A percentile compares a stretch with the other conserved stretches of the same genome.
These are phyloP conservation scores for Lipomyces anomalus DNA, from an alignment of 805 yeast genomes.

Conservation along the genomic window DNA sequence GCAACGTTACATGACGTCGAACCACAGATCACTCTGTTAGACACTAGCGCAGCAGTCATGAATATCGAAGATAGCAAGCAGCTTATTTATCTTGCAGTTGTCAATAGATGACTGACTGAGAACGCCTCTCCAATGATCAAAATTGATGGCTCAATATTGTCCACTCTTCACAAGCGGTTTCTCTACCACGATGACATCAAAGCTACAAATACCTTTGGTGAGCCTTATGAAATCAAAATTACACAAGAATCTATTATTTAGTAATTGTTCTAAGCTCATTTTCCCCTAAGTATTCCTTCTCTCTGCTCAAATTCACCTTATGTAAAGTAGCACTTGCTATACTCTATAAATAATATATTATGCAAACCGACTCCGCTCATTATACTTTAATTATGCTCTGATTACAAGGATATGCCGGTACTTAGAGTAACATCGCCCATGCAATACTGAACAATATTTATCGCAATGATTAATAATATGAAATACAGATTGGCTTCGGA, in stretches of 20 bases:
- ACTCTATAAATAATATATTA: no score
- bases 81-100: constrained; percentile 30
- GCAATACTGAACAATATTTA: no score
- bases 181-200: constrained; percentile 32
- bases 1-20: constrained; percentile 22
- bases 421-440: no score
- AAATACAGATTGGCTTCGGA: no score
- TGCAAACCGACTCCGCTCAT: no score
- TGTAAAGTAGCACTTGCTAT: no score
- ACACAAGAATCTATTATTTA: constrained; percentile 12
- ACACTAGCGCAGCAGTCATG: constrained; percentile 29
- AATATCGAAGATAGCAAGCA: constrained; percentile 24
- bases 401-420: no score
- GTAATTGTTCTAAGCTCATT: no score
- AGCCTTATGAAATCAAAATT: constrained; percentile 26
- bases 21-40: constrained; percentile 28
- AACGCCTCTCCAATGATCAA: constrained; percentile 27
- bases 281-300: not conserved
- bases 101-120: constrained; percentile 29
- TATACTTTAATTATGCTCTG: no score
- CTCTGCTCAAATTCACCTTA: not conserved
- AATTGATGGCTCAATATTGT: constrained; percentile 21
- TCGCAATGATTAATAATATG: no score
- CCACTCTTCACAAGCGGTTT: constrained; percentile 24
- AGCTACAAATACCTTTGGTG: constrained; percentile 32